Percentiles rank a stretch among this genome's conserved stretches.
These are phyloP conservation scores for Annulohypoxylon truncatum DNA, from an alignment of 2,329 filamentous ascomycete species.

Conservation along the genomic window DNA sequence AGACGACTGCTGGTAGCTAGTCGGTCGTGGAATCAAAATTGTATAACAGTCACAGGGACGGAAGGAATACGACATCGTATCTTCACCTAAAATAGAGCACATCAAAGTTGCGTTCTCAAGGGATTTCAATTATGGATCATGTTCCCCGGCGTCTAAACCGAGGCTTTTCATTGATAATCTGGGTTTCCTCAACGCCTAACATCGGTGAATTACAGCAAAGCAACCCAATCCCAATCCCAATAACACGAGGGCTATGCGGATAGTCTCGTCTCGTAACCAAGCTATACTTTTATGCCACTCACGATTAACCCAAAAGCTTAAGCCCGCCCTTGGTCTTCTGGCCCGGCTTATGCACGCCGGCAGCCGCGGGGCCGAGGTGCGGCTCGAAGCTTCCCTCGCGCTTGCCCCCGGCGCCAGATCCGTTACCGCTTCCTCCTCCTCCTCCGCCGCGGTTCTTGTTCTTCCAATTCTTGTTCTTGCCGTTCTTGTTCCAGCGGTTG, in stretches of 20 bases:
- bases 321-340: constrained; percentile 76
- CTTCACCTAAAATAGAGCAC: neutral
- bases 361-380: constrained; percentile 61
- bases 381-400: constrained; percentile 58
- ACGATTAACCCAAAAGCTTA: constrained; percentile 69
- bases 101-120: neutral
- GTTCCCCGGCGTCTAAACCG: constrained; percentile 6
- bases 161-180: neutral
- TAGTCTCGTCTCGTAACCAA: neutral
- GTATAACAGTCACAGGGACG: neutral
- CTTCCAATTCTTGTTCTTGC: constrained; percentile 51
- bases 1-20: neutral
- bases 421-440: constrained; percentile 49
- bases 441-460: constrained; percentile 51
- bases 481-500: constrained; percentile 46
- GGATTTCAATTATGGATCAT: constrained; percentile 7
- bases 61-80: neutral
- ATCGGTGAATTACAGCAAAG: neutral
- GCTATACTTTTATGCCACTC: constrained; percentile 2
- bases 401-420: constrained; percentile 43
- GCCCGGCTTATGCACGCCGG: constrained; percentile 70
- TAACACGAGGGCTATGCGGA: neutral
- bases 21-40: neutral
- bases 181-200: constrained; percentile 14
- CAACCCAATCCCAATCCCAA: neutral